These are phyloP conservation scores for Quaeritorhiza haematococci DNA, from an alignment of 371 early-diverging fungal species.

Conservation along the genomic window DNA sequence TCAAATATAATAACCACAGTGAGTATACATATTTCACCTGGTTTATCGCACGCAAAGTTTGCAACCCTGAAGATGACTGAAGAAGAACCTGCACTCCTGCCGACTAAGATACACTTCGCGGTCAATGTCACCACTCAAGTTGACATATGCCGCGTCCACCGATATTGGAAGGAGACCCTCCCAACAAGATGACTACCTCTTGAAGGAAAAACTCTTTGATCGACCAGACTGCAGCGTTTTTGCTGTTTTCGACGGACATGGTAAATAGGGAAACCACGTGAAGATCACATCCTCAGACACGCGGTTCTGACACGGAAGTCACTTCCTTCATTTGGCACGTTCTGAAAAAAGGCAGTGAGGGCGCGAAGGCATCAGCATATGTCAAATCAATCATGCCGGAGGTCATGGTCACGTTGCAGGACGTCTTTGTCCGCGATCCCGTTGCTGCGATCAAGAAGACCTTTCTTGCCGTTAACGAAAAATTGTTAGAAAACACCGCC, in stretches of 20 bases:
- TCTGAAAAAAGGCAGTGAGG: slow-evolving; percentile 34
- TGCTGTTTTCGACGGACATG: slow-evolving; percentile 49
- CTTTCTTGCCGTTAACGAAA: slow-evolving; percentile 25
- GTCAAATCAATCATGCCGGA: slow-evolving; percentile 24
- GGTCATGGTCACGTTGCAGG: slow-evolving; percentile 9
- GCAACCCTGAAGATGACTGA: too few species aligned
- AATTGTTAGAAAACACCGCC: slow-evolving; percentile 20
- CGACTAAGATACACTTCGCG: too few species aligned
- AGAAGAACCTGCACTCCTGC: too few species aligned
- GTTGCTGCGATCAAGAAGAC: slow-evolving; percentile 18
- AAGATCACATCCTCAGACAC: too few species aligned
- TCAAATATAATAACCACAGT: too few species aligned
- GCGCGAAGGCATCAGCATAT: slow-evolving; percentile 29
- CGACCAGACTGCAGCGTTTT: slow-evolving; percentile 23
- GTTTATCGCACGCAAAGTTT: too few species aligned
- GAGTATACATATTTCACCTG: too few species aligned
- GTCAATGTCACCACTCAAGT: too few species aligned
- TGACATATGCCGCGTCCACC: slow-evolving; percentile 21
- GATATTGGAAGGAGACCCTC: slow-evolving; percentile 36
- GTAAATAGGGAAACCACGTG: slow-evolving; percentile 19
- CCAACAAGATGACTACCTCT: slow-evolving; percentile 42
- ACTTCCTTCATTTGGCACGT: too few species aligned
- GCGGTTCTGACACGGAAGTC: too few species aligned
- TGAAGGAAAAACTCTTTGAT: slow-evolving; percentile 19
- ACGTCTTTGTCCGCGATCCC: slow-evolving; percentile 20